Conservation (phyloP, 176 grass and related monocot species). For the Ensete ventricosum region DNA sequence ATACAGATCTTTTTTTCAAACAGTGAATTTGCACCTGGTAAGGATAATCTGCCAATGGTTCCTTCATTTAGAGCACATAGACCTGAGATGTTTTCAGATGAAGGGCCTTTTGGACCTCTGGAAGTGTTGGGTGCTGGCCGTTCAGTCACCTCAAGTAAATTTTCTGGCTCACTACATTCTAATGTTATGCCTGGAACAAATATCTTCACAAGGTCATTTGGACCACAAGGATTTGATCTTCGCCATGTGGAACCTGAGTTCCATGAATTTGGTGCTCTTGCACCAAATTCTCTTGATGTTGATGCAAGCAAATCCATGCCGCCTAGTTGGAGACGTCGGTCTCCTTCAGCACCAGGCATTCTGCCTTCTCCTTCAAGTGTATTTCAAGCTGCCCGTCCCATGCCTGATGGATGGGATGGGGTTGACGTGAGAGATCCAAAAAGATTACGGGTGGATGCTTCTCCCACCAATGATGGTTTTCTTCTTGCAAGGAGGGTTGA, state of each 20-base stretch:
- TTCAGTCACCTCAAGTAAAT: not conserved
- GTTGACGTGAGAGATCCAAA: conserved; percentile 36
- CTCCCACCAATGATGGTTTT: conserved; percentile 15
- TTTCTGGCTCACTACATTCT: conserved; percentile 9
- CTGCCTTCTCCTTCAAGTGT: conserved; percentile 35
- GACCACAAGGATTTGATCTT: conserved; percentile 36
- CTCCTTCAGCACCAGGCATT: conserved; percentile 35
- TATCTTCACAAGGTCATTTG: conserved; percentile 14
- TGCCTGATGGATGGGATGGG: conserved; percentile 26
- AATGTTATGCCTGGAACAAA: conserved; percentile 12
- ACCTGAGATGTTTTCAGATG: conserved; percentile 37
- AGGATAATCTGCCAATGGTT: conserved; percentile 26
- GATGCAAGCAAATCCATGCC: conserved; percentile 12
- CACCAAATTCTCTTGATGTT: conserved; percentile 1
- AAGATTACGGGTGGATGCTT: conserved; percentile 23
- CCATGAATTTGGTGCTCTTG: conserved; percentile 29
- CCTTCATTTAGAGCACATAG: conserved; percentile 25
- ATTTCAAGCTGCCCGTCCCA: conserved; percentile 7
- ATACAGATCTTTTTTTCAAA: conserved; percentile 80
- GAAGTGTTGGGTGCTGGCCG: conserved; percentile 25
- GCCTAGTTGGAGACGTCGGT: not conserved
- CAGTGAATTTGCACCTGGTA: conserved; percentile 41
- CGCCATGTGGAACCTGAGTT: conserved; percentile 31
- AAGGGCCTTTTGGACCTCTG: conserved; percentile 25
- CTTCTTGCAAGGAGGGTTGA: conserved; percentile 31